Conservation (phyloP, 495 filamentous ascomycete species). For the Antarctomyces pellizariae region DNA sequence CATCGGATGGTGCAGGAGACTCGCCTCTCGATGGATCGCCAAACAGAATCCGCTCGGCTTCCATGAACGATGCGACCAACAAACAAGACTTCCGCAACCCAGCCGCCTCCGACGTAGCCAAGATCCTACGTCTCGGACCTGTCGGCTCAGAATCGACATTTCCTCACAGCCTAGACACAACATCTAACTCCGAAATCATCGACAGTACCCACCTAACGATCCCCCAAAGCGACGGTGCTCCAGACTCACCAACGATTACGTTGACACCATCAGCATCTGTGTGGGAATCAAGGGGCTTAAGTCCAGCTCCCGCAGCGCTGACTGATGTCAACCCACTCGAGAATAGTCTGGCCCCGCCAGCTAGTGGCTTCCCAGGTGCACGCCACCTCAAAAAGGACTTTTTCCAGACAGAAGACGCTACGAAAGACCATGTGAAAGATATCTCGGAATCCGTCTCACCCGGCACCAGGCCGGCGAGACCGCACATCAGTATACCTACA, state of each 20-base stretch:
- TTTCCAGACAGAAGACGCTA: too few species aligned
- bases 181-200: not conserved
- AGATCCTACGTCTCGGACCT: slow-evolving; percentile 9
- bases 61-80: slow-evolving; percentile 31
- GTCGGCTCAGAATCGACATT: slow-evolving; percentile 10
- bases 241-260: slow-evolving; percentile 13
- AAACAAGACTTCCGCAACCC: slow-evolving; percentile 2
- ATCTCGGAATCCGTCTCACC: slow-evolving; percentile 15
- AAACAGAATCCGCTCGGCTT: slow-evolving; percentile 30
- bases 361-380: slow-evolving; percentile 9
- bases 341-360: slow-evolving; percentile 10
- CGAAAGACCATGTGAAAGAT: too few species aligned
- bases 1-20: slow-evolving; percentile 3
- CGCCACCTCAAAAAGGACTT: slow-evolving; percentile 6
- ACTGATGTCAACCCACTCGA: slow-evolving; percentile 4
- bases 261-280: slow-evolving; percentile 20
- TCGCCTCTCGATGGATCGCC: slow-evolving; percentile 1
- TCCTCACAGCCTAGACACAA: slow-evolving; percentile 1
- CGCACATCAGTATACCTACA: too few species aligned
- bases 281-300: slow-evolving; percentile 6
- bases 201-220: too few species aligned
- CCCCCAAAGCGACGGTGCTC: slow-evolving; percentile 1
- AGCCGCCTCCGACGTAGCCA: slow-evolving; percentile 6
- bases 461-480: slow-evolving; percentile 13
- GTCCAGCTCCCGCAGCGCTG: slow-evolving; percentile 9